phyloP scores from a whole-genome alignment of 306 rosid species.

The Dalbergia cochinchinensis region DNA sequence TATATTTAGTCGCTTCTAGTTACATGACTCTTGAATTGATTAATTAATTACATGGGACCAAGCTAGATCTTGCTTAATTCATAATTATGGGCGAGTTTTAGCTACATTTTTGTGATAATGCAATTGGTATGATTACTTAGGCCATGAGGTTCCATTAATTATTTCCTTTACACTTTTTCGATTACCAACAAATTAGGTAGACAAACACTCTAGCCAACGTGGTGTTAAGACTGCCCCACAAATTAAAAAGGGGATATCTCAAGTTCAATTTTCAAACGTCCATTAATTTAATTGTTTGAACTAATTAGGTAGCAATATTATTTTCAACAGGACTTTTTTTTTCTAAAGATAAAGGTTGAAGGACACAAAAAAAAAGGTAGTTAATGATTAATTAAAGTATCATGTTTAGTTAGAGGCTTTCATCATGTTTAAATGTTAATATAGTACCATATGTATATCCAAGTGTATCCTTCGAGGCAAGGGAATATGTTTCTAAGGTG shows the following conservation, averaged over 20 bases:
- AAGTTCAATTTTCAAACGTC: not conserved
- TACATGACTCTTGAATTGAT: conserved; percentile 30
- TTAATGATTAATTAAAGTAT: not conserved
- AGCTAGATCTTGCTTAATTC: conserved; percentile 26
- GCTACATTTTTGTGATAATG: not conserved
- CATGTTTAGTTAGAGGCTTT: not conserved
- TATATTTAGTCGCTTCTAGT: conserved; percentile 24
- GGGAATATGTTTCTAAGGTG: conserved; percentile 27
- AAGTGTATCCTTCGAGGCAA: not conserved
- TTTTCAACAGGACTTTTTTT: too few relatives aligned
- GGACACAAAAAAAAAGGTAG: not conserved
- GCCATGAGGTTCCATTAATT: conserved; percentile 34
- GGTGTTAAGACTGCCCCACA: not conserved
- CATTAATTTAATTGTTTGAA: not conserved
- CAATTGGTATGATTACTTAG: conserved; percentile 28
- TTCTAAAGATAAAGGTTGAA: not conserved
- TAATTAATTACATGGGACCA: conserved; percentile 49
- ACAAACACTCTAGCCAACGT: not conserved
- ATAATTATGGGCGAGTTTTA: conserved; percentile 13
- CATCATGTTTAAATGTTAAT: not conserved
- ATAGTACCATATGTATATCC: not conserved
- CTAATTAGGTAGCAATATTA: not conserved
- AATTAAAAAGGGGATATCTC: not conserved
- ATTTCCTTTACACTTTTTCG: not conserved
- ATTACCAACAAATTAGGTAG: conserved; percentile 28